These are phyloP conservation scores for Rhazya stricta DNA, from an alignment of 257 asterid genomes.

Conservation along the genomic window DNA sequence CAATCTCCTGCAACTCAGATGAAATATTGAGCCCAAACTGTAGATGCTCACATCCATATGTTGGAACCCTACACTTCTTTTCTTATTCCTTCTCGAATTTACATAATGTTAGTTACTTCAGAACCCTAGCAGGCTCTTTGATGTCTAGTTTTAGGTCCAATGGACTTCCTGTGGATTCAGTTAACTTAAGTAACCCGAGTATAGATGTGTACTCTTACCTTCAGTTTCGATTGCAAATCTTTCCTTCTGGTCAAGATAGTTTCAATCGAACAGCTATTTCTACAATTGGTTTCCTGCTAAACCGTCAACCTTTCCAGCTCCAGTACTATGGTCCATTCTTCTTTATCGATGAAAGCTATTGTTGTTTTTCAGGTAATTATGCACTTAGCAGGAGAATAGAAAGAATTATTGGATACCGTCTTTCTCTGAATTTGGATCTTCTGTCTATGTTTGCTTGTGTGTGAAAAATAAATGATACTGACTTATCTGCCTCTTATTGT, in stretches of 20 bases:
- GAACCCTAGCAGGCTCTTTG: conserved; percentile 45
- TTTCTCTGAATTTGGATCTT: conserved; percentile 1
- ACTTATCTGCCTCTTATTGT: neutral
- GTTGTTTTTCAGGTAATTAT: conserved; percentile 58
- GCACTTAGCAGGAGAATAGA: neutral
- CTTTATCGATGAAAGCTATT: conserved; percentile 53
- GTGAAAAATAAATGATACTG: neutral
- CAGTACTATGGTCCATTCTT: conserved; percentile 59
- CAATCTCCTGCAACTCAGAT: conserved; percentile 39
- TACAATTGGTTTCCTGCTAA: conserved; percentile 55
- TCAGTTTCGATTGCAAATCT: conserved; percentile 48
- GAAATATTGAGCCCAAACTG: conserved; percentile 61
- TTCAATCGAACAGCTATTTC: conserved; percentile 58
- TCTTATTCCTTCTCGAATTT: conserved; percentile 72
- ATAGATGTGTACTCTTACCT: conserved; percentile 46
- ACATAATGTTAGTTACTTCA: conserved; percentile 45
- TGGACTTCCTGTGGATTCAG: conserved; percentile 65
- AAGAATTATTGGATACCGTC: neutral
- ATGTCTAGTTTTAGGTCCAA: conserved; percentile 38
- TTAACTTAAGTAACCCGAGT: conserved; percentile 42
- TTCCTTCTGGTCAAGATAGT: conserved; percentile 54
- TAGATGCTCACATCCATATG: conserved; percentile 60
- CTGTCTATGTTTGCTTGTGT: neutral
- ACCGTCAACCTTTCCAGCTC: conserved; percentile 55
- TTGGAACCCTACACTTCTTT: conserved; percentile 66